A percentile compares a stretch with the other conserved stretches of the same genome.
phyloP scores from a whole-genome alignment of 305 asterid genomes.

The Fraxinus ornus region DNA sequence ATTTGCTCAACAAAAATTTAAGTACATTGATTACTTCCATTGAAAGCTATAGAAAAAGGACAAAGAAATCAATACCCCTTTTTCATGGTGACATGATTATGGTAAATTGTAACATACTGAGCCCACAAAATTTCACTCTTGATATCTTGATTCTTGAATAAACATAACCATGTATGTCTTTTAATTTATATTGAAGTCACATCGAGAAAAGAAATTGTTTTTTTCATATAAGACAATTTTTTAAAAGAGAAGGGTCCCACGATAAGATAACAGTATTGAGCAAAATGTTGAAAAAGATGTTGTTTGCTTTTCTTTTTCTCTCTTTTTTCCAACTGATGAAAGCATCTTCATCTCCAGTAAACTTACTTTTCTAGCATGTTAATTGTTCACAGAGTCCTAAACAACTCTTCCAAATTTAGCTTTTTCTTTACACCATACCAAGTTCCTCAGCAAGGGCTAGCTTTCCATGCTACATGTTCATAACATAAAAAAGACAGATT shows the following conservation, averaged over 20 bases:
- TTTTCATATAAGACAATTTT: not conserved
- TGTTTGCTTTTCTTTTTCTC: not conserved
- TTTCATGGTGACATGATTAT: not conserved
- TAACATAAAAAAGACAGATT: not conserved
- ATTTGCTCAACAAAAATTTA: not conserved
- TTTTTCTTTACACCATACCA: not conserved
- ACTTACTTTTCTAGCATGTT: not conserved
- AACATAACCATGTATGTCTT: not conserved
- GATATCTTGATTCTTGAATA: not conserved
- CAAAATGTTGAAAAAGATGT: not conserved
- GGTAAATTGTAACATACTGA: not conserved
- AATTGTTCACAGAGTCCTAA: not conserved
- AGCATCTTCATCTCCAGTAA: conserved; percentile 1
- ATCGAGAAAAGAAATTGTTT: not conserved
- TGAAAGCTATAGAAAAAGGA: not conserved
- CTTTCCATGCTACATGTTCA: not conserved
- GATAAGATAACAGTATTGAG: not conserved
- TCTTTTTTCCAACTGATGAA: not conserved
- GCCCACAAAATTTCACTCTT: conserved; percentile 3
- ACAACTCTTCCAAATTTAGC: not conserved
- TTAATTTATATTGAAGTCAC: not conserved
- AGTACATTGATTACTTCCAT: not conserved
- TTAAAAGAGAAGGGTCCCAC: not conserved
- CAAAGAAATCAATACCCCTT: not conserved
- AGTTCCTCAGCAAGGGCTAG: not conserved